phyloP scores from a whole-genome alignment of 2,329 filamentous ascomycete genomes.

The Fusarium caatingaense region DNA sequence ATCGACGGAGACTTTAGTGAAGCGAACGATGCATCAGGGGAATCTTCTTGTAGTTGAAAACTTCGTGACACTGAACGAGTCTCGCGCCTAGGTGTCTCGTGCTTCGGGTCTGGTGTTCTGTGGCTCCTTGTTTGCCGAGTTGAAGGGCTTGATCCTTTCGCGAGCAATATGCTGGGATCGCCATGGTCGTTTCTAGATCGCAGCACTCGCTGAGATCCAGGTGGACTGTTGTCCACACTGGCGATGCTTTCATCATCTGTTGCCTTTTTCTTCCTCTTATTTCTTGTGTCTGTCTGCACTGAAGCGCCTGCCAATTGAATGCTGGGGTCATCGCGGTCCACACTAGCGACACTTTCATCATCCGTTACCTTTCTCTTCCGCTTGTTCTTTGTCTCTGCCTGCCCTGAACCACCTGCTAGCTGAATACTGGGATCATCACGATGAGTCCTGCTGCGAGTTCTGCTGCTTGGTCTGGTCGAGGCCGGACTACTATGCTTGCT shows the following conservation, averaged over 20 bases:
- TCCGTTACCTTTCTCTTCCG: constrained; percentile 32
- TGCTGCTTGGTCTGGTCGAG: constrained; percentile 35
- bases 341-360: constrained; percentile 24
- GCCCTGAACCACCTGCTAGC: constrained; percentile 36
- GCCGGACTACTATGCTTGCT: constrained; percentile 35
- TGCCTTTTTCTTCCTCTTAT: constrained; percentile 34
- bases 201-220: constrained; percentile 43
- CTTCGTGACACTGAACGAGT: constrained; percentile 41
- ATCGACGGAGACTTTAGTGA: constrained; percentile 47
- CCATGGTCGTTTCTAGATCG: constrained; percentile 43
- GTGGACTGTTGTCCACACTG: constrained; percentile 33
- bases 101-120: constrained; percentile 39
- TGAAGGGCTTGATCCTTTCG: constrained; percentile 39
- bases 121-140: constrained; percentile 40
- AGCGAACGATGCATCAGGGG: constrained; percentile 38
- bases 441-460: constrained; percentile 46
- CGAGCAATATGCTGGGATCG: constrained; percentile 45
- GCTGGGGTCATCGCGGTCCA: constrained; percentile 40
- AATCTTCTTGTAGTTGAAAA: constrained; percentile 31
- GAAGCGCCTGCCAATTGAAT: constrained; percentile 39
- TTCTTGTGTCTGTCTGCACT: constrained; percentile 32
- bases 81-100: constrained; percentile 40
- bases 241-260: constrained; percentile 30
- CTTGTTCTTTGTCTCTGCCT: constrained; percentile 36
- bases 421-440: constrained; percentile 42